Evolutionary conservation across 129 eudicot species (phyloP).

Genomic region (Artemisia tridentata): DNA sequence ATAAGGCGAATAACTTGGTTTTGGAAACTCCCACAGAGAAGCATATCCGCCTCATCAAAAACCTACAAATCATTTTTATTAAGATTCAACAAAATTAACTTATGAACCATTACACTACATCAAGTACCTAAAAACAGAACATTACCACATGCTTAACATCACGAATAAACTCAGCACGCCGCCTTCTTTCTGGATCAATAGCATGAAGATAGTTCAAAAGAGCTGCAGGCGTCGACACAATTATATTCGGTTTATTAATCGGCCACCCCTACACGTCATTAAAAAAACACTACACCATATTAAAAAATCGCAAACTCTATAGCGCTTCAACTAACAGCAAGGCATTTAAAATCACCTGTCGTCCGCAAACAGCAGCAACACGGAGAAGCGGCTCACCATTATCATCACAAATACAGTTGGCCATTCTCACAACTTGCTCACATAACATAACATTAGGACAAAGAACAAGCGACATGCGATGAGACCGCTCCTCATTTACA

Average conservation of each 20-base stretch:
- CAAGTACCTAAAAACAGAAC: neutral
- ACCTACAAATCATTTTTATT: constrained; percentile 44
- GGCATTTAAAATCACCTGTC: constrained; percentile 46
- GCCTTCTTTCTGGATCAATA: constrained; percentile 68
- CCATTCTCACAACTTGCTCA: constrained; percentile 99
- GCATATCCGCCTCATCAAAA: constrained; percentile 97
- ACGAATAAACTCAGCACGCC: constrained; percentile 67
- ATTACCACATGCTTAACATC: constrained; percentile 84
- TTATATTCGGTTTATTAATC: constrained; percentile 61
- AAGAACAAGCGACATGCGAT: constrained; percentile 66
- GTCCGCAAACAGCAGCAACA: constrained; percentile 83
- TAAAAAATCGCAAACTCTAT: too few species aligned
- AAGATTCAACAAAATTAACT: neutral
- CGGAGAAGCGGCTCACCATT: constrained; percentile 76
- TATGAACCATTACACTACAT: neutral
- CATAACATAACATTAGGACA: constrained; percentile 98
- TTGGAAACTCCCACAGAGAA: constrained; percentile 93
- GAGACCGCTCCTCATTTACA: constrained; percentile 27
- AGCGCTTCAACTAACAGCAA: too few species aligned
- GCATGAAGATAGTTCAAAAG: constrained; percentile 82
- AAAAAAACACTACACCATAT: neutral
- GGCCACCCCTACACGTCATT: constrained; percentile 72
- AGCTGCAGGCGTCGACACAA: constrained; percentile 96
- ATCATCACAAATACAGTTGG: constrained; percentile 53
- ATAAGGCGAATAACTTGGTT: constrained; percentile 95